These are phyloP conservation scores for Scedosporium apiospermum DNA, from an alignment of 2,329 filamentous ascomycete genomes.

Conservation along the genomic window DNA sequence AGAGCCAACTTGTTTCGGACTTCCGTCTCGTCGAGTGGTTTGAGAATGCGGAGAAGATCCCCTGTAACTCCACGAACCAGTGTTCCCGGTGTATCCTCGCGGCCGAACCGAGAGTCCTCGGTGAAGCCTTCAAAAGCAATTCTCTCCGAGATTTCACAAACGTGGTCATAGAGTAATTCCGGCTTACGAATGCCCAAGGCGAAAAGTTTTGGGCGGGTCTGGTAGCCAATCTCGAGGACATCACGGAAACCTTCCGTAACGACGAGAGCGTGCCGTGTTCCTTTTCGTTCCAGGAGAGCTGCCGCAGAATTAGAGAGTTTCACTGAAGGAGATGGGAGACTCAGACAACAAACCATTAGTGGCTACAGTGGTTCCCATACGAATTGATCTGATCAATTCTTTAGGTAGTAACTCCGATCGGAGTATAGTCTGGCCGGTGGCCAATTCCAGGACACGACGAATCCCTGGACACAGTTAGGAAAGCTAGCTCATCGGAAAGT, in stretches of 20 bases:
- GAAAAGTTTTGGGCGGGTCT: conserved; percentile 64
- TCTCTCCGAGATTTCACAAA: conserved; percentile 65
- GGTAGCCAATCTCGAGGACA: conserved; percentile 63
- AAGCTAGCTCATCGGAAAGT: too few relatives aligned
- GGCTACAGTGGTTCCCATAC: conserved; percentile 71
- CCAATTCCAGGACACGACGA: too few relatives aligned
- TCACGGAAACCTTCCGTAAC: conserved; percentile 66
- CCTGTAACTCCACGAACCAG: conserved; percentile 55
- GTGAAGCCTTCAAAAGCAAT: conserved; percentile 56
- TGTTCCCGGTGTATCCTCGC: conserved; percentile 36
- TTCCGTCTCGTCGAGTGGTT: conserved; percentile 43
- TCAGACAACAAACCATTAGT: conserved; percentile 41
- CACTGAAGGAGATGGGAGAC: too few relatives aligned
- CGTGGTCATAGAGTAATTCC: conserved; percentile 58
- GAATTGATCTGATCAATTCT: conserved; percentile 44
- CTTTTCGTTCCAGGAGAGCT: conserved; percentile 57
- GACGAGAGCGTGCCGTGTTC: conserved; percentile 60
- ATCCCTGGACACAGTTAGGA: too few relatives aligned
- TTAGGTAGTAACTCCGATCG: conserved; percentile 19
- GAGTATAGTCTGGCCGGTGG: too few relatives aligned
- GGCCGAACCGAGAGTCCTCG: conserved; percentile 40
- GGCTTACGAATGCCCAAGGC: conserved; percentile 60
- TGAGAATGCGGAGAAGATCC: conserved; percentile 58
- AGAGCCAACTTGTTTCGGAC: conserved; percentile 47
- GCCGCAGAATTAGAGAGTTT: too few relatives aligned